Base-by-base conservation (phyloP, 371 early-diverging fungal species). In the Apophysomyces ossiformis region DNA sequence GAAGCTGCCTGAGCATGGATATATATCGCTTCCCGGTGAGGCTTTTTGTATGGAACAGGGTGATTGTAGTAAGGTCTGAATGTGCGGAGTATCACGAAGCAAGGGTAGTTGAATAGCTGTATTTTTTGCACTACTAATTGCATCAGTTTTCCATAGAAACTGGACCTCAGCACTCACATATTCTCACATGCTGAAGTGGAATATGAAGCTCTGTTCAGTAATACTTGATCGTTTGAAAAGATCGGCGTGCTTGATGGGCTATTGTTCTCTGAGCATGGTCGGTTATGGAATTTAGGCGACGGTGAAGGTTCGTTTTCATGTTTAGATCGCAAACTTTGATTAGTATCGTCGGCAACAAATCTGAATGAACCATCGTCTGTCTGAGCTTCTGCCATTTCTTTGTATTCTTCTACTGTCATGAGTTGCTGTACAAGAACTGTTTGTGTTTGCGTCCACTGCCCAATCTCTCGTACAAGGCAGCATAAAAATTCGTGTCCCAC, bases 331-430 rank as follows among this genome's bases (percentile, higher is more conserved):
- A 50, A 18, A 26, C 11, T 50, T 7, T 21, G 21, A 32, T 32
- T 26, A 21, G 9, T 21, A 50, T 50, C 21, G n/a, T 26, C 54
- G 21, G 54, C 9, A 2, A 50, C 5, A 50, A 50, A 26, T 21
- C 54, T 50, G 11, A 50, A 50, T 1, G 54, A 5, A 18, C 21
- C 7, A 50, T 11, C 21, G 9, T 50, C 54, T 50, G 5, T 5
- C 21, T 16, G 54, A 9, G 54, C 16, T 18, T 50, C 54, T 50
- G 54, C 54, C 54, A 50, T 18, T 50, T 63, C 44, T 44, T 44
- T 54, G 39, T 64, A 60, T 58, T 63, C 60, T 16, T 64, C 64
- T 21, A 44, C 60, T n/a, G 63, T 63, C 64, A 68, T 64, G 56
- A 68, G 63, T 32, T 68, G 68, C 8, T 57, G 38, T 12, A 68